phyloP scores from a whole-genome alignment of 75 land plant species.

The Cunninghamia lanceolata region DNA sequence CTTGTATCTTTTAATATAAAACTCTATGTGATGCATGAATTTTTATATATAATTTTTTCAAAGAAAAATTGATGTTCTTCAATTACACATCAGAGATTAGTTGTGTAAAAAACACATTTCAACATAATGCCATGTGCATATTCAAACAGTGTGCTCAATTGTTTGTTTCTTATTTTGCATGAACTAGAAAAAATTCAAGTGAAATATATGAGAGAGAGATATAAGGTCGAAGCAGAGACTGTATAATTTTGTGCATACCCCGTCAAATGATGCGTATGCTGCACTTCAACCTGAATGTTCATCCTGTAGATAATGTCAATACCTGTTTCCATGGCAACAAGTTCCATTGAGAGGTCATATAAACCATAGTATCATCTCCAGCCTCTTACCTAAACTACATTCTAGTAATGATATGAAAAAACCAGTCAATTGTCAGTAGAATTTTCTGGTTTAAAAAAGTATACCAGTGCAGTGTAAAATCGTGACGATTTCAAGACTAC shows the following conservation, averaged over 20 bases:
- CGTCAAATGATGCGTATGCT: not conserved
- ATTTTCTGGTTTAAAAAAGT: not conserved
- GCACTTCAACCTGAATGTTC: not conserved
- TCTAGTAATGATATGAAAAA: not conserved
- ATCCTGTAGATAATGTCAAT: not conserved
- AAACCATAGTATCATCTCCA: not conserved
- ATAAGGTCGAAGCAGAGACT: not conserved
- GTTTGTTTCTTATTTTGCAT: not conserved
- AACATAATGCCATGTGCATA: not conserved
- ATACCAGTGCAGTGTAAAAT: not conserved
- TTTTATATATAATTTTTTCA: not conserved
- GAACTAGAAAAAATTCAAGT: not conserved
- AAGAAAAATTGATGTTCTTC: not conserved
- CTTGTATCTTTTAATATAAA: not conserved
- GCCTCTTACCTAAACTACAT: not conserved
- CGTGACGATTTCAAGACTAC: not conserved
- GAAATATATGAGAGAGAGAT: not conserved
- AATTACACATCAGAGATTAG: not conserved
- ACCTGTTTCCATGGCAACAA: slow-evolving; percentile 5
- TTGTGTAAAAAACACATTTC: not conserved
- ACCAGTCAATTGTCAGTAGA: not conserved
- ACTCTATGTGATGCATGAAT: not conserved
- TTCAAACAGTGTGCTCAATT: not conserved
- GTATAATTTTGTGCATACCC: not conserved
- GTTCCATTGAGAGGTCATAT: not conserved